Base-by-base conservation (phyloP, 192 early-diverging fungal species). In the Obelidium mucronatum region DNA sequence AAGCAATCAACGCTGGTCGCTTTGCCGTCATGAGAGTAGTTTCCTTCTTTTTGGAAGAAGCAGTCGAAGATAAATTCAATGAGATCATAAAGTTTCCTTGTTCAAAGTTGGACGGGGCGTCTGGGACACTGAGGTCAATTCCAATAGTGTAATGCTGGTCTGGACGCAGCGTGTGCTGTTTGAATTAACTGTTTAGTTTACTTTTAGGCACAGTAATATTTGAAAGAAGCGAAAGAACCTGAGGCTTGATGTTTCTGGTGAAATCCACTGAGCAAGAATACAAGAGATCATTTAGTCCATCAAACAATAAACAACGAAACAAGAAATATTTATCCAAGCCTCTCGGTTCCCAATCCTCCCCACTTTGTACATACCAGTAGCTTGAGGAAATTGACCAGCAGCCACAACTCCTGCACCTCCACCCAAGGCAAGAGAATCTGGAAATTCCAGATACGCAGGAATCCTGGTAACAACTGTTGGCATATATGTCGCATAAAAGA, bases 71-170 rank as follows among this genome's bases (percentile, higher is more conserved):
- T 37, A 93, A 74, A 31, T 88, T 84, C 44, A 92, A 33, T 19
- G 71, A 55, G 24, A 93, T 84, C 92, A 93, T 93, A 74, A 93
- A 91, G 80, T 87, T 90, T 17, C 86, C 86, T 69, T 62, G 55
- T 22, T 80, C 61, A 28, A 83, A 80, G 82, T 93, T 93, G 24
- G 74, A 33, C 6, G 84, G 81, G 0, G 91, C 89, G 39, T 88
- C 84, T 1, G 92, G 92, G 35, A 89, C 89, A 2, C 64, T 40
- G 11, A 93, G 83, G 5, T 88, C 81, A 55, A 93, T 52, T 2
- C 71, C 72, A 4, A 92, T 80, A 8, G 83, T 80, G 82, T 93
- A 93, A 33, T 84, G 84, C 78, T 93, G 91, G 34, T 83, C 82
- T 15, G 79, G 83, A 72, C 70, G 70, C 6, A 72, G 37, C 11